Evolutionary conservation across 345 rosid species (phyloP).

Genomic region (Gossypium turneri): DNA sequence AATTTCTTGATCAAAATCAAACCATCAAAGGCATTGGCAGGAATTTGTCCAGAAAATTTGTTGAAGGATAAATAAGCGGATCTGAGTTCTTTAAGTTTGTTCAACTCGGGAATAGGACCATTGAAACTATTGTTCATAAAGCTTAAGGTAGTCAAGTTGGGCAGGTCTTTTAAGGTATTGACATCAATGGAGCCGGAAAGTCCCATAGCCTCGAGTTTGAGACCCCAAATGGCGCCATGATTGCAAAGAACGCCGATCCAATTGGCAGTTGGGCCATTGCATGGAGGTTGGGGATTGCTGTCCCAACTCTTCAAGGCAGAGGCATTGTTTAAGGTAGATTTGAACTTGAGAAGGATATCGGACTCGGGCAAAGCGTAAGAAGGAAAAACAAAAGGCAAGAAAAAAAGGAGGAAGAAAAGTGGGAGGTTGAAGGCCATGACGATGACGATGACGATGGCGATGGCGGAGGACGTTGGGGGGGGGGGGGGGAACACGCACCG

Average conservation of each 20-base stretch:
- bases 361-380: conserved; percentile 35
- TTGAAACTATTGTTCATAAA: conserved; percentile 53
- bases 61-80: conserved; percentile 61
- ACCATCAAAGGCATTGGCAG: conserved; percentile 50
- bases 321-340: conserved; percentile 38
- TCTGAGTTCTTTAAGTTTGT: conserved; percentile 44
- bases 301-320: conserved; percentile 43
- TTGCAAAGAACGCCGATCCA: conserved; percentile 70
- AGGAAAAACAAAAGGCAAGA: neutral
- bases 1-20: conserved; percentile 64
- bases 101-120: conserved; percentile 58
- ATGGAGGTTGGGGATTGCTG: conserved; percentile 22
- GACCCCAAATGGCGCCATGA: conserved; percentile 48
- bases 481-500: conserved; percentile 44
- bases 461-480: neutral
- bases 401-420: neutral
- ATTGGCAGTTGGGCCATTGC: conserved; percentile 28
- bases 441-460: neutral
- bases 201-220: conserved; percentile 59
- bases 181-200: conserved; percentile 49
- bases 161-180: conserved; percentile 32
- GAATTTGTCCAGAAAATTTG: conserved; percentile 53
- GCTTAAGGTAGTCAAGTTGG: conserved; percentile 49
- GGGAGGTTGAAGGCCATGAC: conserved; percentile 18
- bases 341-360: conserved; percentile 56